A percentile compares a stretch with the other conserved stretches of the same genome.
These are phyloP conservation scores for Apiospora koreana DNA, from an alignment of 2,329 filamentous ascomycete genomes.

Conservation along the genomic window DNA sequence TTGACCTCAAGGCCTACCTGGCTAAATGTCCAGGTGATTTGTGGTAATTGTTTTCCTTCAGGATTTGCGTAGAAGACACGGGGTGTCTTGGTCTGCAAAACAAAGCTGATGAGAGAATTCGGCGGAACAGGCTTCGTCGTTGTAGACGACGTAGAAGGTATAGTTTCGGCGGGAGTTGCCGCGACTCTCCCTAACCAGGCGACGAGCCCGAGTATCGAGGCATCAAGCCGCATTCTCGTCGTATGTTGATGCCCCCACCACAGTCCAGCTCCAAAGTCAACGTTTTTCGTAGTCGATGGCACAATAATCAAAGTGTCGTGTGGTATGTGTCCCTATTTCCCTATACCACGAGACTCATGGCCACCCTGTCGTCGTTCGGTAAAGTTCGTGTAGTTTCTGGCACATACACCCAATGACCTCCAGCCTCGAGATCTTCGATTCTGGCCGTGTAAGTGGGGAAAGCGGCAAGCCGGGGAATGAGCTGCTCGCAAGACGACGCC, in stretches of 20 bases:
- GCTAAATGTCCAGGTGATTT: no score
- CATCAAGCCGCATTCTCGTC: constrained; percentile 13
- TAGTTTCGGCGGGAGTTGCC: background rate
- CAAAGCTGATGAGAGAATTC: background rate
- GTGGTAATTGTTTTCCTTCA: no score
- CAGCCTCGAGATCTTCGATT: background rate
- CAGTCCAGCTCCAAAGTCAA: background rate
- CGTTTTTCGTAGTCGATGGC: background rate
- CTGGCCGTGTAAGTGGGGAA: background rate
- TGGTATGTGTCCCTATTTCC: background rate
- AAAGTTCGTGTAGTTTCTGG: background rate
- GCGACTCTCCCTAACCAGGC: background rate
- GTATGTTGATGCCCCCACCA: background rate
- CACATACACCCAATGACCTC: background rate
- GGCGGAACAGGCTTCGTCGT: no score
- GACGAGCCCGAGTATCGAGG: constrained; percentile 1
- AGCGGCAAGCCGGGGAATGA: background rate
- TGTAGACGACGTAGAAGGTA: background rate
- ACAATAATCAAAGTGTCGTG: background rate
- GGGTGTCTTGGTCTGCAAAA: background rate
- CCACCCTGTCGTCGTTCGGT: background rate
- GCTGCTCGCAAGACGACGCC: background rate
- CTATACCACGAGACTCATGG: background rate
- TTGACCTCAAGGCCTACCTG: no score
- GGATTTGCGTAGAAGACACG: background rate